Conservation (phyloP, 495 filamentous ascomycete species). For the Penicillium crystallinum region DNA sequence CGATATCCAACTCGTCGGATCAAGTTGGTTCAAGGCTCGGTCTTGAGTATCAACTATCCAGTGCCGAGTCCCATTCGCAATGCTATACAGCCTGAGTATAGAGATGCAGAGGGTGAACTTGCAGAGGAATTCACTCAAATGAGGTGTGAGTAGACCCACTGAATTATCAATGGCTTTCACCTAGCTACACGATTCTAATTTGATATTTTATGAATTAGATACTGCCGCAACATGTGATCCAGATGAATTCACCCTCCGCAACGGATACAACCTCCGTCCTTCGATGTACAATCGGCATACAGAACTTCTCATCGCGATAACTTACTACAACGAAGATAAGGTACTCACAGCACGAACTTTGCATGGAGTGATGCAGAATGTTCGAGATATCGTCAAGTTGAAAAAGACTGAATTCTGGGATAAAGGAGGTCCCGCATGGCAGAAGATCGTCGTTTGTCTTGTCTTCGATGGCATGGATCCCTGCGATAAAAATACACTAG, state of each 20-base stretch:
- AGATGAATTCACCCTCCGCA: conserved; percentile 96
- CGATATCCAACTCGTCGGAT: conserved; percentile 92
- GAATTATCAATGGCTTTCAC: not conserved
- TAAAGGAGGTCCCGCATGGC: conserved; percentile 96
- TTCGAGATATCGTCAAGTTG: conserved; percentile 93
- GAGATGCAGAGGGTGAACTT: conserved; percentile 72
- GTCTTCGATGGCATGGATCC: conserved; percentile 98
- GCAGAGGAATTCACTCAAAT: conserved; percentile 96
- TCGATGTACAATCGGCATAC: conserved; percentile 99
- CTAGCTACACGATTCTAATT: not conserved
- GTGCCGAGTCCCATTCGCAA: conserved; percentile 97
- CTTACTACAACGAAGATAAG: conserved; percentile 99
- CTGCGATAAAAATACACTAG: conserved; percentile 90
- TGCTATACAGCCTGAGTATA: conserved; percentile 85
- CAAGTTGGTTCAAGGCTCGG: conserved; percentile 89
- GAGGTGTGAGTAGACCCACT: conserved; percentile 60
- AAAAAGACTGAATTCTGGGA: conserved; percentile 99
- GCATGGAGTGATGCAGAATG: conserved; percentile 97
- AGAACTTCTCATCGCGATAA: conserved; percentile 93
- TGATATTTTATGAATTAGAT: conserved; percentile 41
- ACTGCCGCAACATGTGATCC: conserved; percentile 97
- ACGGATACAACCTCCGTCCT: conserved; percentile 95
- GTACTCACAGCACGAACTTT: conserved; percentile 83
- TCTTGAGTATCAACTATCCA: conserved; percentile 94
- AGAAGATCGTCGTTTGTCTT: conserved; percentile 95